Percentiles rank a stretch among this genome's conserved stretches.
phyloP scores from a whole-genome alignment of 208 protist genomes.

The Novymonas esmeraldas region DNA sequence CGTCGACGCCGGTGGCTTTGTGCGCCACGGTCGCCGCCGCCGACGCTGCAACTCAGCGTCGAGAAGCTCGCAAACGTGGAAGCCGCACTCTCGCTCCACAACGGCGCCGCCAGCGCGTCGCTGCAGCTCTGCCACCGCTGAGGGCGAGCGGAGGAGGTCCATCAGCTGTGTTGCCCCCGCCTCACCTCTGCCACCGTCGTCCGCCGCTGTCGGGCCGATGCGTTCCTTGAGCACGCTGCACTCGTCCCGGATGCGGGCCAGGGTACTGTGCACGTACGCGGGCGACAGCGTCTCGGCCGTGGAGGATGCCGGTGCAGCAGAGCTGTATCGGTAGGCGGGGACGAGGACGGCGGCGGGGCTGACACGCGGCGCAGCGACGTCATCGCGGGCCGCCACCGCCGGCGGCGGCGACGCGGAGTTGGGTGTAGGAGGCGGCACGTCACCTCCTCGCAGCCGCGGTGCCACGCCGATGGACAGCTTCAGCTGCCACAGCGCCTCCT shows the following conservation, averaged over 20 bases:
- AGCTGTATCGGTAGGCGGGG: background rate
- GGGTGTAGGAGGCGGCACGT: background rate
- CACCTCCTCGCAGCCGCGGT: slow-evolving; percentile 19
- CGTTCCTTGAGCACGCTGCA: background rate
- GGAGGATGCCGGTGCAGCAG: slow-evolving; percentile 1
- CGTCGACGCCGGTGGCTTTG: background rate
- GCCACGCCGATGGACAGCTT: slow-evolving; percentile 30
- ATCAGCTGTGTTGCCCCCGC: slow-evolving; percentile 13
- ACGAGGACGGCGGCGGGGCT: background rate
- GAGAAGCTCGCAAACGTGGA: slow-evolving; percentile 10
- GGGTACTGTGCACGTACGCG: background rate
- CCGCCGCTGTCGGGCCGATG: background rate
- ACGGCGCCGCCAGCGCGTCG: slow-evolving; percentile 12
- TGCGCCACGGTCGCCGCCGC: slow-evolving; percentile 6
- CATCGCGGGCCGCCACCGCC: background rate
- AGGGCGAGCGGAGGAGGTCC: slow-evolving; percentile 1
- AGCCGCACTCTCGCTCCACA: slow-evolving; percentile 15
- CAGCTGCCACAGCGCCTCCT: slow-evolving; percentile 42
- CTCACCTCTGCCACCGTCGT: background rate
- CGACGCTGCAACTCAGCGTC: slow-evolving; percentile 18
- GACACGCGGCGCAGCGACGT: background rate
- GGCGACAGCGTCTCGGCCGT: background rate
- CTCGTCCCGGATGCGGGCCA: slow-evolving; percentile 8
- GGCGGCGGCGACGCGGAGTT: background rate
- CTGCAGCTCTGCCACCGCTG: slow-evolving; percentile 11